Evolutionary conservation across 257 asterid species (phyloP).

Genomic region (Salvia rosmarinus): DNA sequence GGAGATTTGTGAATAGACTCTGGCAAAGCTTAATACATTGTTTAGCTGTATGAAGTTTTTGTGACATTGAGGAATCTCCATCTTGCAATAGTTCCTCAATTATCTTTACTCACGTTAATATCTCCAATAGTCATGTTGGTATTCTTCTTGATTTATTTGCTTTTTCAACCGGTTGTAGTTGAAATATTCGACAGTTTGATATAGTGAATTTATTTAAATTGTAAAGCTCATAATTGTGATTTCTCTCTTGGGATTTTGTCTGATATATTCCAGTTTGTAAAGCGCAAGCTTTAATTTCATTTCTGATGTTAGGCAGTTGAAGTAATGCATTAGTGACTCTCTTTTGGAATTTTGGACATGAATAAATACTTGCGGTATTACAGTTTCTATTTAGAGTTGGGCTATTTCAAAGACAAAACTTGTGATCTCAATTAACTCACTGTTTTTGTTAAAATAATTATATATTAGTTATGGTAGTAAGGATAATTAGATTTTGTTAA

Average conservation of each 20-base stretch:
- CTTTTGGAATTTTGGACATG: not conserved
- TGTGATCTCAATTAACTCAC: too few relatives aligned
- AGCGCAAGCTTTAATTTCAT: too few relatives aligned
- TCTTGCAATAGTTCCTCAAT: conserved; percentile 17
- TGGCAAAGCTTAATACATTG: not conserved
- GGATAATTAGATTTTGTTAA: too few relatives aligned
- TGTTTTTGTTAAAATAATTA: too few relatives aligned
- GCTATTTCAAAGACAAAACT: too few relatives aligned
- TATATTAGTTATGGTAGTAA: too few relatives aligned
- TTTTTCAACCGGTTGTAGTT: not conserved
- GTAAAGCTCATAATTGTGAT: not conserved
- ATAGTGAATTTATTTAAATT: not conserved
- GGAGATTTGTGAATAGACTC: conserved; percentile 49
- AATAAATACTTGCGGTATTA: too few relatives aligned
- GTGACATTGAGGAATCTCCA: not conserved
- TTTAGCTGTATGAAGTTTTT: not conserved
- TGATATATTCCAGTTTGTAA: too few relatives aligned
- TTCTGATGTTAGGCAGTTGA: too few relatives aligned
- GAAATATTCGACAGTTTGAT: not conserved
- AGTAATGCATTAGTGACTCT: not conserved
- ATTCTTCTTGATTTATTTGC: not conserved
- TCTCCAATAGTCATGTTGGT: not conserved
- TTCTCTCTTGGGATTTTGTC: not conserved
- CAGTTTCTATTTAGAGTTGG: too few relatives aligned
- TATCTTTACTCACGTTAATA: not conserved